phyloP scores from a whole-genome alignment of 2,329 filamentous ascomycete species.

The Lomentospora prolificans region DNA sequence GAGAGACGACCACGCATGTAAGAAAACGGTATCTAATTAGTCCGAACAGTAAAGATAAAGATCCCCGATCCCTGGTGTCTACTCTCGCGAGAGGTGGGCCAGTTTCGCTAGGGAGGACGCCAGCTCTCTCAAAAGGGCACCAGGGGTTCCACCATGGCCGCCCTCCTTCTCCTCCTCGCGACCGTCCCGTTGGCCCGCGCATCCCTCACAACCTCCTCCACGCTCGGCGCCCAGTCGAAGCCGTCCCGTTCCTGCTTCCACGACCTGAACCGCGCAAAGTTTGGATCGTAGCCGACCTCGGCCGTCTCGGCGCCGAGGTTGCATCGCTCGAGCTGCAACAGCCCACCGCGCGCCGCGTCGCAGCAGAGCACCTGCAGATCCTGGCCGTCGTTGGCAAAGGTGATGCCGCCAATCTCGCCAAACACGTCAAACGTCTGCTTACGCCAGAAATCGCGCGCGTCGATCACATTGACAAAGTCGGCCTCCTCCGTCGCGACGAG shows the following conservation, averaged over 20 bases:
- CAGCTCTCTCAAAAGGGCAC: neutral
- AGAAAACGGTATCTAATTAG: no score
- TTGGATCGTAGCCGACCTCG: neutral
- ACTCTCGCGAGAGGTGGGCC: no score
- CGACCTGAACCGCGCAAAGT: neutral
- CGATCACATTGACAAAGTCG: constrained; percentile 62
- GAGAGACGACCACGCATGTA: no score
- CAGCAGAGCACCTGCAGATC: constrained; percentile 60
- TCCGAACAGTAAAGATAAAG: no score
- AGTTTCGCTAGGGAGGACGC: no score
- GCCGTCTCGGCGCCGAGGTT: constrained; percentile 24
- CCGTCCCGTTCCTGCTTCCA: neutral
- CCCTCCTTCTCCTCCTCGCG: neutral
- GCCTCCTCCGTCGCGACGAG: constrained; percentile 68
- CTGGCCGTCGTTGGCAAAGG: constrained; percentile 56
- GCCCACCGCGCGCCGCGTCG: constrained; percentile 55
- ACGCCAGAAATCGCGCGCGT: constrained; percentile 52
- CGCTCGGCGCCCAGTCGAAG: neutral
- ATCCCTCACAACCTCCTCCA: neutral
- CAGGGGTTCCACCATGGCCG: neutral
- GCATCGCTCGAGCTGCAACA: constrained; percentile 51
- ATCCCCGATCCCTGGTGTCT: no score
- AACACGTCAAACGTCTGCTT: constrained; percentile 66
- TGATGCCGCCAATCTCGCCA: constrained; percentile 61
- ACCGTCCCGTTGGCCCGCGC: neutral